Conservation (phyloP, 2,329 filamentous ascomycete species). For the Didymellaceae sp. region DNA sequence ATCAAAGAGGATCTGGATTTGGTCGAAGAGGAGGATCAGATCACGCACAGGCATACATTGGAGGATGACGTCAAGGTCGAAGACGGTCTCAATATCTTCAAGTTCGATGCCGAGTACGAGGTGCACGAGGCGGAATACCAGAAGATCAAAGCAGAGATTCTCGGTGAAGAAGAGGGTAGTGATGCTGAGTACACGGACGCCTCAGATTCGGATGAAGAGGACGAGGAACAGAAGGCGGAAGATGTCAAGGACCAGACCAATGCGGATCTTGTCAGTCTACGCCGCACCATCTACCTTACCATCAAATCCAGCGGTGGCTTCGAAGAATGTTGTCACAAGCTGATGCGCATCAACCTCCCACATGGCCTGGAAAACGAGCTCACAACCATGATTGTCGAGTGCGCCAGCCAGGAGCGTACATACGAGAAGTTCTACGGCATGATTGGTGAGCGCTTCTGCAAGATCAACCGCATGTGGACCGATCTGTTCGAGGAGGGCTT, state of each 20-base stretch:
- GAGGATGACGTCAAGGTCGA: conserved; percentile 79
- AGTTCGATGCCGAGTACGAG: conserved; percentile 88
- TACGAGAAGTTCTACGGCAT: conserved; percentile 98
- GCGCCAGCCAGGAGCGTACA: conserved; percentile 93
- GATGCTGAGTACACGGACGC: conserved; percentile 72
- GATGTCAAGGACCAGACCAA: conserved; percentile 99
- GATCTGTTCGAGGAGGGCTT: conserved; percentile 92
- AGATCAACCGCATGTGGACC: conserved; percentile 93
- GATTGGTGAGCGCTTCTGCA: conserved; percentile 92
- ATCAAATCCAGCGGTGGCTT: conserved; percentile 97
- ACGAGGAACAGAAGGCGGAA: conserved; percentile 78
- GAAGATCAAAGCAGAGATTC: conserved; percentile 88
- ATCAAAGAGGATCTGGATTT: conserved; percentile 92
- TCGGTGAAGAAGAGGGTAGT: conserved; percentile 75
- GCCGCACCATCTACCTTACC: conserved; percentile 93
- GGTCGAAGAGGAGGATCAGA: conserved; percentile 97
- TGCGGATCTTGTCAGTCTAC: conserved; percentile 90
- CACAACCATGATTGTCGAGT: conserved; percentile 96
- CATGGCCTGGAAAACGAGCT: conserved; percentile 86
- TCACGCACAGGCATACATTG: conserved; percentile 84
- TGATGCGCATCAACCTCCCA: conserved; percentile 87
- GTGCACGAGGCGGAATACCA: conserved; percentile 90
- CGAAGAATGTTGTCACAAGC: conserved; percentile 95
- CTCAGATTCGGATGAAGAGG: conserved; percentile 74
- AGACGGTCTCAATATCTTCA: conserved; percentile 93